Percentiles rank a stretch among this genome's conserved stretches.
phyloP scores from a whole-genome alignment of 1,139 yeast genomes.

The Saccharomyces pastorianus region DNA sequence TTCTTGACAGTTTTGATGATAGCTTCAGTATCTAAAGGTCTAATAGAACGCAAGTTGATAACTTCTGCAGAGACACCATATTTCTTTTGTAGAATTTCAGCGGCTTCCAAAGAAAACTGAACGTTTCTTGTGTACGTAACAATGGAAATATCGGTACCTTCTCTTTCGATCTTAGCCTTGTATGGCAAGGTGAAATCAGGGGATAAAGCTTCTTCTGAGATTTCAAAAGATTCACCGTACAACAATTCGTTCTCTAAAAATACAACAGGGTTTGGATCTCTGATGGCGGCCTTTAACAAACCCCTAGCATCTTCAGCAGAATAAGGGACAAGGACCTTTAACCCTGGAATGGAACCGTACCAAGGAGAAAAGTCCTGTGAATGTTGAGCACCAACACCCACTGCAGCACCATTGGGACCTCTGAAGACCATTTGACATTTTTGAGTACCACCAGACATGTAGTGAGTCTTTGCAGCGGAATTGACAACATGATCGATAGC shows the following conservation, averaged over 20 bases:
- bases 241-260: constrained; percentile 92
- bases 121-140: constrained; percentile 92
- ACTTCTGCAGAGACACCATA: constrained; percentile 90
- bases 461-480: constrained; percentile 97
- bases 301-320: constrained; percentile 96
- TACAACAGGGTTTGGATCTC: constrained; percentile 97
- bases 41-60: constrained; percentile 89
- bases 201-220: constrained; percentile 80
- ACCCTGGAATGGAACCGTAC: constrained; percentile 98
- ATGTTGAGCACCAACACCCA: constrained; percentile 99
- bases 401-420: constrained; percentile 99
- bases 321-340: constrained; percentile 92
- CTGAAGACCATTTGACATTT: constrained; percentile 95
- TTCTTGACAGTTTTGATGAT: constrained; percentile 85
- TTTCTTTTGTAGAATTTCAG: constrained; percentile 73
- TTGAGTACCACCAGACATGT: constrained; percentile 99
- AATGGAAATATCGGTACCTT: constrained; percentile 83
- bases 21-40: constrained; percentile 88
- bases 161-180: constrained; percentile 89
- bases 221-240: constrained; percentile 86
- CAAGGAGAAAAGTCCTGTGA: constrained; percentile 96
- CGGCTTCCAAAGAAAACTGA: constrained; percentile 78
- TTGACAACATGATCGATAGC: constrained; percentile 96
- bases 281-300: constrained; percentile 86
- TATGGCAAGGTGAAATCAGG: constrained; percentile 88